Evolutionary conservation across 2,329 filamentous ascomycete species (phyloP).

Genomic region (Onygenales sp.): DNA sequence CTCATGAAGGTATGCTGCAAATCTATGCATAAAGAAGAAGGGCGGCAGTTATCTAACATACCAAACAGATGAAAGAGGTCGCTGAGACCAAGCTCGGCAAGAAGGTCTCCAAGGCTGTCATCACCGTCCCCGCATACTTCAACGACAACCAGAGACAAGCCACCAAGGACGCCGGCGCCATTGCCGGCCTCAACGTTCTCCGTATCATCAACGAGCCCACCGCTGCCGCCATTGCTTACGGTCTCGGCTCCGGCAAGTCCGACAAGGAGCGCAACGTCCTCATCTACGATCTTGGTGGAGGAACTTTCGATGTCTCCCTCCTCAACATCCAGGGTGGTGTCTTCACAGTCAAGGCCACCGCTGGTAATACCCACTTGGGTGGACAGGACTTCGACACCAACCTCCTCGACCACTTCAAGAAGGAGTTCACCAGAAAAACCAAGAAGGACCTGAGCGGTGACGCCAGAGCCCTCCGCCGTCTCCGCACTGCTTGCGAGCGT

Average conservation of each 20-base stretch:
- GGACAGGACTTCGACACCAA: constrained; percentile 95
- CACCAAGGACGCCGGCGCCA: constrained; percentile 98
- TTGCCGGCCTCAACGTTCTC: constrained; percentile 93
- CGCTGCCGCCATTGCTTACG: constrained; percentile 95
- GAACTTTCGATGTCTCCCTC: constrained; percentile 99
- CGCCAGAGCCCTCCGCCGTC: constrained; percentile 84
- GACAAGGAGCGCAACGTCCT: constrained; percentile 98
- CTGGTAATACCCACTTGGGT: constrained; percentile 94
- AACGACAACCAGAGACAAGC: constrained; percentile 99
- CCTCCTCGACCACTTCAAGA: constrained; percentile 92
- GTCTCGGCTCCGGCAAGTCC: constrained; percentile 88
- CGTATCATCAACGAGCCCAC: constrained; percentile 99
- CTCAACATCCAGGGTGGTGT: constrained; percentile 98
- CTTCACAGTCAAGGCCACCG: constrained; percentile 97
- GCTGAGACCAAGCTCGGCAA: constrained; percentile 97
- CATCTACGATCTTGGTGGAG: constrained; percentile 99
- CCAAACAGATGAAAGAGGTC: constrained; percentile 88
- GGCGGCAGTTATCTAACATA: neutral
- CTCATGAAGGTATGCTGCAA: constrained; percentile 69
- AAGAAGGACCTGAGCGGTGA: constrained; percentile 59
- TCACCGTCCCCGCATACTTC: constrained; percentile 99
- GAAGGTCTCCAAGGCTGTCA: constrained; percentile 98
- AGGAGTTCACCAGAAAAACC: constrained; percentile 77
- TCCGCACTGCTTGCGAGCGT: constrained; percentile 97
- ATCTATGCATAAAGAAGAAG: neutral